A percentile compares a stretch with the other conserved stretches of the same genome.
Conservation (phyloP, 169 alveolate genomes). For the Plasmodium reichenowi region DNA sequence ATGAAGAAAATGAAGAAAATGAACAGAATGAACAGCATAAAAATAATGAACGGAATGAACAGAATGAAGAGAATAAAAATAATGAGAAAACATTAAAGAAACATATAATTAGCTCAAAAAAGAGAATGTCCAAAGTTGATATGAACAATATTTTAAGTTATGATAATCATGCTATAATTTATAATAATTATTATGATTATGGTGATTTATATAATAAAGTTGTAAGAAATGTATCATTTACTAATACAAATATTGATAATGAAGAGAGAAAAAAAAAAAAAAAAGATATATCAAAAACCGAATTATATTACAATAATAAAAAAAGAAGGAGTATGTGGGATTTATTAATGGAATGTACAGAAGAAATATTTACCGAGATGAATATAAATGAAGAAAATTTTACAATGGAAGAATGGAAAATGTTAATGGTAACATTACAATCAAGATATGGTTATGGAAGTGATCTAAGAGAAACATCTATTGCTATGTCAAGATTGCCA, state of each 20-base stretch:
- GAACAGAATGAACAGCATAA: background rate
- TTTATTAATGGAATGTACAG: conserved; percentile 79
- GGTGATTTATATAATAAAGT: conserved; percentile 59
- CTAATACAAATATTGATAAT: no score
- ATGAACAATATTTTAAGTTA: background rate
- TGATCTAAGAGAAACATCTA: conserved; percentile 71
- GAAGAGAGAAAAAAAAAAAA: background rate
- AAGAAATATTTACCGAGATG: conserved; percentile 80
- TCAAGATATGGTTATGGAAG: conserved; percentile 76
- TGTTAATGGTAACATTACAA: conserved; percentile 73
- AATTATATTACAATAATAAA: conserved; percentile 47
- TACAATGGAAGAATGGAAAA: conserved; percentile 73
- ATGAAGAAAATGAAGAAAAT: background rate
- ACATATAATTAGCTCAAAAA: conserved; percentile 1
- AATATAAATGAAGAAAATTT: conserved; percentile 23
- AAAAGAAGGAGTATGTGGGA: conserved; percentile 84
- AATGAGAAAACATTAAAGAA: no score
- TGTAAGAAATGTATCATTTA: conserved; percentile 24
- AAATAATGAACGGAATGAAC: background rate
- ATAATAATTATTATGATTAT: conserved; percentile 45
- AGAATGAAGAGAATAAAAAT: background rate
- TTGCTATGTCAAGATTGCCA: conserved; percentile 66
- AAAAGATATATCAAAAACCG: conserved; percentile 21
- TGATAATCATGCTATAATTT: conserved; percentile 13
- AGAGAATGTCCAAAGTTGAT: conserved; percentile 5